A percentile compares a stretch with the other conserved stretches of the same genome.
phyloP scores from a whole-genome alignment of 306 rosid species.

The Gynostemma pentaphyllum region DNA sequence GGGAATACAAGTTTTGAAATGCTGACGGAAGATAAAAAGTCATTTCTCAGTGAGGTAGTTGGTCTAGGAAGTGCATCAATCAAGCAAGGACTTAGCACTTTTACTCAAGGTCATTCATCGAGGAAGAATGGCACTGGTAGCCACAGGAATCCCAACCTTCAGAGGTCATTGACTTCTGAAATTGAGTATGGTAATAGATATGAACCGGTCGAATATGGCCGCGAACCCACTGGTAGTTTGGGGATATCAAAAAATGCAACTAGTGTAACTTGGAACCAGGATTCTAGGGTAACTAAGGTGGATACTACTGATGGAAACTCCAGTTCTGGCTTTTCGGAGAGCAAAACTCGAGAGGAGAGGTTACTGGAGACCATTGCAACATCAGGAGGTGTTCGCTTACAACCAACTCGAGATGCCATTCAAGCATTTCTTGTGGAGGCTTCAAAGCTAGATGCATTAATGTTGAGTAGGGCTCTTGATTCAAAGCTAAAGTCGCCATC shows the following conservation, averaged over 20 bases:
- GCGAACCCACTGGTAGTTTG: slow-evolving; percentile 44
- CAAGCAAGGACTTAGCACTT: slow-evolving; percentile 79
- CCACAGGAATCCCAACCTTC: slow-evolving; percentile 82
- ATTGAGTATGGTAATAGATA: slow-evolving; percentile 45
- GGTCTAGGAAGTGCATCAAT: slow-evolving; percentile 94
- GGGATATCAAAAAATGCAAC: slow-evolving; percentile 44
- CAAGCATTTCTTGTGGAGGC: slow-evolving; percentile 78
- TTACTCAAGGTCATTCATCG: slow-evolving; percentile 63
- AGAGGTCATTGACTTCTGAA: slow-evolving; percentile 77
- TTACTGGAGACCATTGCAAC: slow-evolving; percentile 91
- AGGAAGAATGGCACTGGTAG: slow-evolving; percentile 72
- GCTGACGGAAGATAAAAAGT: slow-evolving; percentile 57
- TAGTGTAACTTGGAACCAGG: slow-evolving; percentile 63
- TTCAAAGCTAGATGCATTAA: slow-evolving; percentile 66
- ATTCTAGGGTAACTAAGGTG: slow-evolving; percentile 38
- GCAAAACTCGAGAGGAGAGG: slow-evolving; percentile 74
- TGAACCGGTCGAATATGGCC: slow-evolving; percentile 56
- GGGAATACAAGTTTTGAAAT: slow-evolving; percentile 67
- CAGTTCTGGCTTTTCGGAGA: slow-evolving; percentile 40
- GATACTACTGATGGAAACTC: slow-evolving; percentile 51
- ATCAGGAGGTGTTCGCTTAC: slow-evolving; percentile 89
- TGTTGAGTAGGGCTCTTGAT: slow-evolving; percentile 66
- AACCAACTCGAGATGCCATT: slow-evolving; percentile 94
- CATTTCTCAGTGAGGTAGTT: slow-evolving; percentile 93
- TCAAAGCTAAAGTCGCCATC: slow-evolving; percentile 76